Evolutionary conservation across 2,329 filamentous ascomycete species (phyloP).

Genomic region (Alternaria conjuncta): DNA sequence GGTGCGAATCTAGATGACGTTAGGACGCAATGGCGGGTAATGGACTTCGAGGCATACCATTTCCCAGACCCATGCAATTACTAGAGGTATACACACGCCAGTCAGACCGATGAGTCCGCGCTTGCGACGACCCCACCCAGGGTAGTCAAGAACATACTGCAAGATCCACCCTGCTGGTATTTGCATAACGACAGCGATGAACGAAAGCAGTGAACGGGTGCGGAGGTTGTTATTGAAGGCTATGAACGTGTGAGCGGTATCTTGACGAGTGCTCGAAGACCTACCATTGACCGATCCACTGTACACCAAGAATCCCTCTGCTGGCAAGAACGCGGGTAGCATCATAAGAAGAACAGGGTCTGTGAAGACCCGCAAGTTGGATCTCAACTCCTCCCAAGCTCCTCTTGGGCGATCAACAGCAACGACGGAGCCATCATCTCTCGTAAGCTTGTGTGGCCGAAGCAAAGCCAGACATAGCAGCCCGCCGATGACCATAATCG

Average conservation of each 20-base stretch:
- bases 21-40: background rate
- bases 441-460: constrained; percentile 35
- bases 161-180: constrained; percentile 41
- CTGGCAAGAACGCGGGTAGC: constrained; percentile 38
- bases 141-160: constrained; percentile 38
- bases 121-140: constrained; percentile 37
- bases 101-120: constrained; percentile 37
- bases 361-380: constrained; percentile 35
- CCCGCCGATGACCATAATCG: constrained; percentile 38
- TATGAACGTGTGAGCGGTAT: constrained; percentile 2
- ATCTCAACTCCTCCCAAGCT: constrained; percentile 34
- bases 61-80: constrained; percentile 41
- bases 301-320: constrained; percentile 40
- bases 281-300: constrained; percentile 44
- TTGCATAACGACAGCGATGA: constrained; percentile 37
- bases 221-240: constrained; percentile 40
- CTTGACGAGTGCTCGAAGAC: background rate
- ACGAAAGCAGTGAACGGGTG: constrained; percentile 35
- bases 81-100: constrained; percentile 31
- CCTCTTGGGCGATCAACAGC: constrained; percentile 35
- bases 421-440: constrained; percentile 40
- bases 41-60: constrained; percentile 24
- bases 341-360: constrained; percentile 38
- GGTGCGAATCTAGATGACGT: constrained; percentile 28
- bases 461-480: constrained; percentile 31